A percentile compares a stretch with the other conserved stretches of the same genome.
phyloP scores from a whole-genome alignment of 2,329 filamentous ascomycete genomes.

The Talaromyces sp. region DNA sequence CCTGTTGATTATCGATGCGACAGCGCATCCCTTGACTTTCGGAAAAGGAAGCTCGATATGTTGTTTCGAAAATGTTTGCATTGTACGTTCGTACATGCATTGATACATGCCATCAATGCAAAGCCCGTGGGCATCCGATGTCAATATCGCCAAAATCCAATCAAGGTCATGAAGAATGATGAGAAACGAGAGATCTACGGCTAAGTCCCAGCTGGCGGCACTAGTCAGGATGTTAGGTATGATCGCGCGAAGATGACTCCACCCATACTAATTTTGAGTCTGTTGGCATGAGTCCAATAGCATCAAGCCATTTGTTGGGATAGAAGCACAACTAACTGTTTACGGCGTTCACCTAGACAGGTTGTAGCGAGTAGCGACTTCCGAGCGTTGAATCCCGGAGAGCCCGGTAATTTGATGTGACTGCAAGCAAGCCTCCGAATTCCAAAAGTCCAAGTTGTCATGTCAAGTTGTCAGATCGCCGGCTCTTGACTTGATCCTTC shows the following conservation, averaged over 20 bases:
- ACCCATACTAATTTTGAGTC: slow-evolving; percentile 5
- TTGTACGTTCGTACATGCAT: neutral
- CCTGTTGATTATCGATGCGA: neutral
- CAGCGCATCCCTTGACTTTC: neutral
- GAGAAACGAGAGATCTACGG: neutral
- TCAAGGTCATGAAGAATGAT: neutral
- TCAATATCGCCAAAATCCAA: slow-evolving; percentile 1
- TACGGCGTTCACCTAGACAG: neutral
- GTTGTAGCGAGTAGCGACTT: neutral
- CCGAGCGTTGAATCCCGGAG: neutral
- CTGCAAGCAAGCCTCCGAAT: neutral
- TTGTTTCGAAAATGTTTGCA: neutral
- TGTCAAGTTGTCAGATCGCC: neutral
- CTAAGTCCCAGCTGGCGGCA: neutral
- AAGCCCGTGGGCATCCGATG: neutral
- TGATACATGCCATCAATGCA: neutral
- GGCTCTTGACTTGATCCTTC: neutral
- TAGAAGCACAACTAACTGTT: neutral
- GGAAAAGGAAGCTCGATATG: neutral
- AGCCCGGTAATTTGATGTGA: neutral
- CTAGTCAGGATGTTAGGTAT: slow-evolving; percentile 12
- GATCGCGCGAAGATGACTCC: slow-evolving; percentile 14
- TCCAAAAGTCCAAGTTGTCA: neutral
- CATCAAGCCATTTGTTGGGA: neutral
- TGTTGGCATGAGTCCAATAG: neutral